A percentile compares a stretch with the other conserved stretches of the same genome.
phyloP scores from a whole-genome alignment of 2,329 filamentous ascomycete genomes.

The Endocalyx cinctus region DNA sequence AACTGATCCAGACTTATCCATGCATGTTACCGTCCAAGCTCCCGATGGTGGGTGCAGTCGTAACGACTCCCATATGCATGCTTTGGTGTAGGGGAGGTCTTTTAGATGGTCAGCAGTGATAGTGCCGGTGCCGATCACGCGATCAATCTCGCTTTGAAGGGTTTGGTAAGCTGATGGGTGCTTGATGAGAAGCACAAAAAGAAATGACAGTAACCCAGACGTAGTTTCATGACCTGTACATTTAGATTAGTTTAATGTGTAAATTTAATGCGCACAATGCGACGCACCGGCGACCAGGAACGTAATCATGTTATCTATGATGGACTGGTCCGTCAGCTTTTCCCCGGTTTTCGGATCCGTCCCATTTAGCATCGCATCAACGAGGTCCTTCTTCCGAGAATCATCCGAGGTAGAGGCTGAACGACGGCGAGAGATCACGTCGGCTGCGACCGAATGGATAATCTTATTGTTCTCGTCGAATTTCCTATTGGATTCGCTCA shows the following conservation, averaged over 20 bases:
- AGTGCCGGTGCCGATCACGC: background rate
- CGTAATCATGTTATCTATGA: constrained; percentile 49
- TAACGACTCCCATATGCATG: background rate
- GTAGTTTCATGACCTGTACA: background rate
- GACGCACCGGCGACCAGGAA: constrained; percentile 44
- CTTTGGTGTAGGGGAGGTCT: background rate
- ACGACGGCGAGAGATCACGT: constrained; percentile 3
- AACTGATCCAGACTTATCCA: constrained; percentile 30
- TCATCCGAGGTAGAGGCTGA: no score
- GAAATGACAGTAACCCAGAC: constrained; percentile 41
- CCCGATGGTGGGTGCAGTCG: constrained; percentile 1
- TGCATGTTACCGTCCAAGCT: constrained; percentile 30
- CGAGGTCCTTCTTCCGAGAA: constrained; percentile 36
- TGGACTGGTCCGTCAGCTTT: constrained; percentile 38
- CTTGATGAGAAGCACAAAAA: constrained; percentile 43
- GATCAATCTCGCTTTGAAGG: background rate
- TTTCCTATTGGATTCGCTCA: constrained; percentile 9
- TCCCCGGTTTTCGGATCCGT: constrained; percentile 47
- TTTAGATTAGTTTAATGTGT: no score
- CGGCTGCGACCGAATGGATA: background rate
- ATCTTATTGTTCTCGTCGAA: constrained; percentile 6
- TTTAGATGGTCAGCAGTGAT: background rate
- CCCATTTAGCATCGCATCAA: constrained; percentile 48
- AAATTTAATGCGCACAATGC: background rate
- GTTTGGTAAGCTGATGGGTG: constrained; percentile 20